Evolutionary conservation across 2,329 filamentous ascomycete genomes (phyloP).

Genomic region (Ascochyta clinopodiicola): DNA sequence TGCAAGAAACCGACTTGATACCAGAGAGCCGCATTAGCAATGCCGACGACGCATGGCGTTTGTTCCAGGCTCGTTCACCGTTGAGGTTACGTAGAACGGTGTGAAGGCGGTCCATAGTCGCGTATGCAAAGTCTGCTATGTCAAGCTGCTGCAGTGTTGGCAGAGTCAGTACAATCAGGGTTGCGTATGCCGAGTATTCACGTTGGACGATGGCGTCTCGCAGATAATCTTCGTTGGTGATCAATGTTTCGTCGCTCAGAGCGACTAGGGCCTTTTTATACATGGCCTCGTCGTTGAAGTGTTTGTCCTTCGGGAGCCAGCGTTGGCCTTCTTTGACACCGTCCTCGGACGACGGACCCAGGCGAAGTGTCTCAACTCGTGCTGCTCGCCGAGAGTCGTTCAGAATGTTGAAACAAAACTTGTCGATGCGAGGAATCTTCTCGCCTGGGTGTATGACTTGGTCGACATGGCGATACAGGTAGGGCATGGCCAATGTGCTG

Average conservation of each 20-base stretch:
- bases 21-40: slow-evolving; percentile 21
- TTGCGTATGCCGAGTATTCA: slow-evolving; percentile 37
- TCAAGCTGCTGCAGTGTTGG: slow-evolving; percentile 27
- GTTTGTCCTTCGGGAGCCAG: slow-evolving; percentile 24
- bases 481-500: slow-evolving; percentile 19
- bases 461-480: slow-evolving; percentile 35
- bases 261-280: slow-evolving; percentile 19
- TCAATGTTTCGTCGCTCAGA: slow-evolving; percentile 22
- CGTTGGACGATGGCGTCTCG: slow-evolving; percentile 25
- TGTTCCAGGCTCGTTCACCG: slow-evolving; percentile 6
- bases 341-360: slow-evolving; percentile 26
- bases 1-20: slow-evolving; percentile 28
- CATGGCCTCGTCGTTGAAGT: slow-evolving; percentile 22
- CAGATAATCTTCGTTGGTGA: slow-evolving; percentile 24
- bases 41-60: slow-evolving; percentile 14
- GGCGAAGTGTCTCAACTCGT: slow-evolving; percentile 28
- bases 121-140: slow-evolving; percentile 25
- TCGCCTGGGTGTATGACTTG: slow-evolving; percentile 25
- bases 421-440: slow-evolving; percentile 33
- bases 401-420: slow-evolving; percentile 33
- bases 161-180: slow-evolving; percentile 28
- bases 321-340: slow-evolving; percentile 21
- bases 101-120: slow-evolving; percentile 30
- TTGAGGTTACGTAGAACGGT: slow-evolving; percentile 24
- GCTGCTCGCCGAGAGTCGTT: slow-evolving; percentile 21